These are phyloP conservation scores for Salvia splendens DNA, from an alignment of 257 asterid species.

Conservation along the genomic window DNA sequence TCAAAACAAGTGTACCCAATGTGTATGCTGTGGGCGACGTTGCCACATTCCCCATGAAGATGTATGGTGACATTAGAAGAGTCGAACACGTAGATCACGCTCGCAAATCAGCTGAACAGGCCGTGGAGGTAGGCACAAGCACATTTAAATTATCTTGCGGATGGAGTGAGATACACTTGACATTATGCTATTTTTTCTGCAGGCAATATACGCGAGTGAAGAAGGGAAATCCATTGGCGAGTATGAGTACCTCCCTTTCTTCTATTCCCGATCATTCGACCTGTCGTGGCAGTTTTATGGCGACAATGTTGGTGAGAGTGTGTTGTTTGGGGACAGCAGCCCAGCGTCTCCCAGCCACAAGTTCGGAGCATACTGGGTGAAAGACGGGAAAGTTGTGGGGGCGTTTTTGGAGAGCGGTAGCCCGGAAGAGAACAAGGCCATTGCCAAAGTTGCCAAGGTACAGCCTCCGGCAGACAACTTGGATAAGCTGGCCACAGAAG, in stretches of 20 bases:
- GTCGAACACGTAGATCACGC: constrained; percentile 95
- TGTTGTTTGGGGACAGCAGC: constrained; percentile 70
- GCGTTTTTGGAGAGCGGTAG: constrained; percentile 85
- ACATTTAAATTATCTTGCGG: no score
- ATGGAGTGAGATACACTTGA: no score
- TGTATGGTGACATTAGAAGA: constrained; percentile 74
- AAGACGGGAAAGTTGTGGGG: constrained; percentile 79
- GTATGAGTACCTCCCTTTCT: constrained; percentile 86
- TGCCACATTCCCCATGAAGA: constrained; percentile 89
- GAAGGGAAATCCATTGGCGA: constrained; percentile 63
- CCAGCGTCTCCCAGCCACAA: constrained; percentile 75
- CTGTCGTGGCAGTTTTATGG: constrained; percentile 96
- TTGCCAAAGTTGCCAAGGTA: constrained; percentile 74
- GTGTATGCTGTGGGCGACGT: constrained; percentile 97
- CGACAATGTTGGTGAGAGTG: constrained; percentile 73
- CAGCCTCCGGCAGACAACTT: constrained; percentile 63
- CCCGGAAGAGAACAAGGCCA: constrained; percentile 82
- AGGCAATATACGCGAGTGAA: constrained; percentile 77
- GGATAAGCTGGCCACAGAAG: constrained; percentile 69
- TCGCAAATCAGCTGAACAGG: constrained; percentile 96
- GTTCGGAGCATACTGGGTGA: constrained; percentile 88
- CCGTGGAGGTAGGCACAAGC: constrained; percentile 65
- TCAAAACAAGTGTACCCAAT: constrained; percentile 70
- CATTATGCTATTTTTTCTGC: constrained; percentile 25
- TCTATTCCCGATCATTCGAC: constrained; percentile 84